phyloP scores from a whole-genome alignment of 352 stramenopile genomes.

The Pythium diclinum region DNA sequence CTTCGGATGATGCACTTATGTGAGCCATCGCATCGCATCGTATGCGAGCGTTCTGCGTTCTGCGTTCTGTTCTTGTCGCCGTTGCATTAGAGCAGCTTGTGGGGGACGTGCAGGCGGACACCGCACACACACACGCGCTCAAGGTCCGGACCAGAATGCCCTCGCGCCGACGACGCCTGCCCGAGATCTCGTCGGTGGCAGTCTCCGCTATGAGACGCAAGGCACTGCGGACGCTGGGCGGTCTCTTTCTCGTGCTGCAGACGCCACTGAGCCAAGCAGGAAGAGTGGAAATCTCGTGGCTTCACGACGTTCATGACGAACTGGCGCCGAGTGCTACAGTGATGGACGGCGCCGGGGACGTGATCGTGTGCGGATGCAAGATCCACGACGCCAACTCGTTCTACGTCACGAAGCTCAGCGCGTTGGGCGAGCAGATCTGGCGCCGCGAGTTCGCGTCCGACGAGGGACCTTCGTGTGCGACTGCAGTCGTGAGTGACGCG shows the following conservation, averaged over 20 bases:
- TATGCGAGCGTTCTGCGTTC: too few species aligned
- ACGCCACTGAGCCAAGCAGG: neutral
- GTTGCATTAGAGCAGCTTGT: neutral
- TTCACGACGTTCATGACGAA: constrained; percentile 3
- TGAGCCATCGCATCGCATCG: too few species aligned
- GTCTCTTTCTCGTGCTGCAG: neutral
- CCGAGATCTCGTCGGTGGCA: neutral
- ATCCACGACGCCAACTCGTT: neutral
- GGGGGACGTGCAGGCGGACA: neutral
- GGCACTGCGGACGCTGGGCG: constrained; percentile 5
- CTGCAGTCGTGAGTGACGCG: constrained; percentile 11
- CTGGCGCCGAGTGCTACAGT: constrained; percentile 9
- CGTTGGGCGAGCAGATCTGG: constrained; percentile 15
- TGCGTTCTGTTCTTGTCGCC: neutral
- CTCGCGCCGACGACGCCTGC: neutral
- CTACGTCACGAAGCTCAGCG: constrained; percentile 18
- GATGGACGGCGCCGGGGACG: constrained; percentile 11
- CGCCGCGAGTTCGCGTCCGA: neutral
- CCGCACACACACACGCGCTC: too few species aligned
- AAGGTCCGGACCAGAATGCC: too few species aligned
- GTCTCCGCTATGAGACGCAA: neutral
- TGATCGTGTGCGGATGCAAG: constrained; percentile 20
- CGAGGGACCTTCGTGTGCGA: neutral
- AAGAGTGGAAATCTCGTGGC: constrained; percentile 16
- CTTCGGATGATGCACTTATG: neutral